Base-by-base conservation (phyloP, 306 rosid species). In the Gastrolobium villosum region DNA sequence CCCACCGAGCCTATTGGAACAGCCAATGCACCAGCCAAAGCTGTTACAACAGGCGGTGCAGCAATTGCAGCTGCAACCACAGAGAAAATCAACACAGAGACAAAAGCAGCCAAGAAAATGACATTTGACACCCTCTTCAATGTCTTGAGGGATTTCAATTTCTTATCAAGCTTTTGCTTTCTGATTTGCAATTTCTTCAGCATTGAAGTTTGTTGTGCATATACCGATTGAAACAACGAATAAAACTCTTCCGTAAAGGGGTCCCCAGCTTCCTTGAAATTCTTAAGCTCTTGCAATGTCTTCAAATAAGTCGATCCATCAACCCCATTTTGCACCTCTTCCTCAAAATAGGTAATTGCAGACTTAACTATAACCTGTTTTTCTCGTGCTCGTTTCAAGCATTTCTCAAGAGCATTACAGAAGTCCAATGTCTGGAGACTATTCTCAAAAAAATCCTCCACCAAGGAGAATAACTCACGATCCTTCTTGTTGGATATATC, bases 51-150 rank as follows among this genome's bases (percentile, higher is more conserved):
- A 0, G 99, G 97, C 0, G 98, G 97, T 7, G 97, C 96, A 65
- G 94, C 81, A 39, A 95, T 34, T 11, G 98, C 97, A 39, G 95
- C 98, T 11, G 98, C 99, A 74, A 95, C 99, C 60, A 91, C 96
- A 0, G 99, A 89, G 72, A 93, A 91, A 40, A 95, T 87, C 85
- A 95, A 70, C 57, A 91, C 90, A 10, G 98, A 86, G 54, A 87
- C 89, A 13, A 95, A 92, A 6, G 87, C 88, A 35, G 96, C 82
- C 52, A 95, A 86, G 1, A 95, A 88, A 77, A 95, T 89, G 41
- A 77, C 93, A 82, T 85, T 91, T 2, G 97, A 89, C 49, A 95
- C 89, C 79, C 82, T 89, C 63, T 79, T 85, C 91, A 93, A 83
- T 6, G 93, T 87, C 81, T 88, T 85, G 65, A 87, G 69, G 59